Evolutionary conservation across 371 early-diverging fungal genomes (phyloP), one percentile per base, ranked within the genome.

Genomic region (Gilbertella persicaria): DNA sequence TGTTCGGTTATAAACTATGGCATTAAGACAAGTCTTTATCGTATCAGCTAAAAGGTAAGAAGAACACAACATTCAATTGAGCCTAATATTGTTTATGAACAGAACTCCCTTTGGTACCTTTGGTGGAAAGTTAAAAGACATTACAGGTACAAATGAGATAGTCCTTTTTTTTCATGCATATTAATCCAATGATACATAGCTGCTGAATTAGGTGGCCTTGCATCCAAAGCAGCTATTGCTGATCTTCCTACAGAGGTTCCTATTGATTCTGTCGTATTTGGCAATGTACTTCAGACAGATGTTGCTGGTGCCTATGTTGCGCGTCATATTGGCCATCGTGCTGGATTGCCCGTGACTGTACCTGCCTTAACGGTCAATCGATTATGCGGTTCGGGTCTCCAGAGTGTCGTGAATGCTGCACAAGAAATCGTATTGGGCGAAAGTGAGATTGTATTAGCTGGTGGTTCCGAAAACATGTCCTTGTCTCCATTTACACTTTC

Each of bases 361-460:
- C 94, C 96, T 9, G 97, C 95, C 1, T 69, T 91, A 54, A 95
- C 94, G 7, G 84, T 98, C 66, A 98, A 98, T 82, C 88, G 96
- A 21, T 85, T 98, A 19, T 98, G 98, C 69, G 97, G 96, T 13
- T 94, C 94, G 3, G 98, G 98, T 21, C 92, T 98, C 79, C 95
- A 98, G 74, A 74, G 92, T 55, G 86, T 98, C 29, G 90, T 98
- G 66, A 92, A 89, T 58, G 96, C 87, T 16, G 91, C 89, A 7
- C 96, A 96, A 51, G 96, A 96, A 62, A 96, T 98, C 62, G 50
- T 80, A 24, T 48, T 76, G 7, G 92, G 92, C 10, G 96, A 98
- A 30, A 79, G 93, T 29, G 80, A 92, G 20, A 70, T 97, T 47
- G 94, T 94, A 1, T 66, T 97, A 59, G 84, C 95, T 0, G 98